A percentile compares a stretch with the other conserved stretches of the same genome.
Conservation (phyloP, 768 basidiomycete genomes). For the Lyophyllum decastes region DNA sequence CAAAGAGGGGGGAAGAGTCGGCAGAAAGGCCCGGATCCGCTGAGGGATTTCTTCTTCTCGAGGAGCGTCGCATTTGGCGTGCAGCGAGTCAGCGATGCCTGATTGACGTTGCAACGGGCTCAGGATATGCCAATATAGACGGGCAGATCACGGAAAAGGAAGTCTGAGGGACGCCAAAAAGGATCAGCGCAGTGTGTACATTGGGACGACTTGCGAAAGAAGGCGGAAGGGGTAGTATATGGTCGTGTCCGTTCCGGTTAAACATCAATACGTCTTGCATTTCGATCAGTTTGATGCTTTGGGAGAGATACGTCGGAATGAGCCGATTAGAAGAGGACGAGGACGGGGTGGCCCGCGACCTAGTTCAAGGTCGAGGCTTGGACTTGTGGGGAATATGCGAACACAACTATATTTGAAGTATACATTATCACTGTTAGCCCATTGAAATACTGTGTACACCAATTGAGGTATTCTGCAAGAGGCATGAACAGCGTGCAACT, state of each 20-base stretch:
- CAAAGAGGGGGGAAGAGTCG: conserved; percentile 10
- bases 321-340: conserved; percentile 13
- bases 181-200: conserved; percentile 37
- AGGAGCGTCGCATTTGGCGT: conserved; percentile 5
- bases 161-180: conserved; percentile 30
- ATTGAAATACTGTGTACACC: background rate
- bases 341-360: conserved; percentile 3
- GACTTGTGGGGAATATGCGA: background rate
- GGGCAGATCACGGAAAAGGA: conserved; percentile 27
- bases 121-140: conserved; percentile 14
- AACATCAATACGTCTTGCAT: conserved; percentile 18
- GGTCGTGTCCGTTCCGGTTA: conserved; percentile 15
- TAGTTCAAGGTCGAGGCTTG: background rate
- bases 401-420: background rate
- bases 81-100: background rate
- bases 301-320: conserved; percentile 5
- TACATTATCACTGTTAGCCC: background rate
- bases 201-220: conserved; percentile 11
- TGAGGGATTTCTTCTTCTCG: background rate
- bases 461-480: background rate
- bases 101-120: conserved; percentile 5
- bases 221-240: conserved; percentile 9
- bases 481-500: background rate
- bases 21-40: conserved; percentile 3
- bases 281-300: conserved; percentile 8